Conservation (phyloP, 352 stramenopile species). For the Phytopythium chamaehyphon region DNA sequence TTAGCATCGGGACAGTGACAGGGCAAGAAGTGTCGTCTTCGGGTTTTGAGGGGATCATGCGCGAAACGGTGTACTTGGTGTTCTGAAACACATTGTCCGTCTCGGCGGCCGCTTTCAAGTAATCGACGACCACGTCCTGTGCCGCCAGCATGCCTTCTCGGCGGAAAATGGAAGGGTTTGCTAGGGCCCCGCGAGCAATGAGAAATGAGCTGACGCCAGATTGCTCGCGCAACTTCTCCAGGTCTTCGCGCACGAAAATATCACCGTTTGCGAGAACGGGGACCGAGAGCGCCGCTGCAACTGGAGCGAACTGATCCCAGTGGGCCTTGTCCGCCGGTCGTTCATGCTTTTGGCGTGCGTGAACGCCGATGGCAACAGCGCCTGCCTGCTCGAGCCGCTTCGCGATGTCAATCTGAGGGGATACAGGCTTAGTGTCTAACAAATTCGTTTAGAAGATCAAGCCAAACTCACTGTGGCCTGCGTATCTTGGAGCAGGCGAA, state of each 20-base stretch:
- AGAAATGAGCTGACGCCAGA: slow-evolving; percentile 76
- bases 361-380: slow-evolving; percentile 63
- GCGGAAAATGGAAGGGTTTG: slow-evolving; percentile 83
- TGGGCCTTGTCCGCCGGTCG: slow-evolving; percentile 62
- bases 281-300: slow-evolving; percentile 70
- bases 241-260: slow-evolving; percentile 72
- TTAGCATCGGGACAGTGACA: slow-evolving; percentile 57
- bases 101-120: slow-evolving; percentile 70
- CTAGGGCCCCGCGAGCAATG: slow-evolving; percentile 74
- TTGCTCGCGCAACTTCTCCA: slow-evolving; percentile 50
- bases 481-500: slow-evolving; percentile 65
- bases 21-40: slow-evolving; percentile 18
- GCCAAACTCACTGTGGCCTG: slow-evolving; percentile 49
- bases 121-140: slow-evolving; percentile 60
- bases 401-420: slow-evolving; percentile 55
- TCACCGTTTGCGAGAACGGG: slow-evolving; percentile 89
- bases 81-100: slow-evolving; percentile 89
- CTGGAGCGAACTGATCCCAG: slow-evolving; percentile 61
- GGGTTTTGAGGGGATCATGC: slow-evolving; percentile 73
- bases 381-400: slow-evolving; percentile 61
- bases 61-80: slow-evolving; percentile 88
- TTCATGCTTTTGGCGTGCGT: slow-evolving; percentile 63
- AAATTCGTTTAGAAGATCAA: background rate
- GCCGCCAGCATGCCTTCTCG: slow-evolving; percentile 56
- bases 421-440: background rate